phyloP scores from a whole-genome alignment of 2,329 filamentous ascomycete genomes.

The Cercospora sojina region DNA sequence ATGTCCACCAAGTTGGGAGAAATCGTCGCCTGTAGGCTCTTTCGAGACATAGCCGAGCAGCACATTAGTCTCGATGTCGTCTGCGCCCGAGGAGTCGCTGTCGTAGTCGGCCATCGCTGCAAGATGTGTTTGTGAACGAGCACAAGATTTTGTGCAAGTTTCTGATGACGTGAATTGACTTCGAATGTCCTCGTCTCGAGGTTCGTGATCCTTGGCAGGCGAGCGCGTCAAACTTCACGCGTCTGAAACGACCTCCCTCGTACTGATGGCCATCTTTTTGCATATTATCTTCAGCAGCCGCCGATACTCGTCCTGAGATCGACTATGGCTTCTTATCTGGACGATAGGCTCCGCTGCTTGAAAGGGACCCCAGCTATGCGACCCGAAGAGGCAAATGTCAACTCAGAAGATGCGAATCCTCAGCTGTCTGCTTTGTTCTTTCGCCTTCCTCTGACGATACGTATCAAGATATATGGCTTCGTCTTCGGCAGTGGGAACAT shows the following conservation, averaged over 20 bases:
- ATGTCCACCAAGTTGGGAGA: constrained; percentile 83
- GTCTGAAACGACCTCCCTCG: background rate
- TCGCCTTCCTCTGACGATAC: background rate
- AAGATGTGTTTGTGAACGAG: background rate
- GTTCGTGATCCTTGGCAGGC: background rate
- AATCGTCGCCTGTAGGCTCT: constrained; percentile 74
- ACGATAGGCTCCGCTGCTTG: background rate
- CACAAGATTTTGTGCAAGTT: constrained; percentile 7
- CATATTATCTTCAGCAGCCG: no score
- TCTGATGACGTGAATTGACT: constrained; percentile 7
- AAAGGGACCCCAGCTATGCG: background rate
- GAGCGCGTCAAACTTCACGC: background rate
- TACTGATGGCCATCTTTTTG: no score
- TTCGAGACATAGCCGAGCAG: constrained; percentile 85
- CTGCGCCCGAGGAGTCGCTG: constrained; percentile 74
- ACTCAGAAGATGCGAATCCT: background rate
- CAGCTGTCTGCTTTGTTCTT: background rate
- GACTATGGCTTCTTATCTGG: background rate
- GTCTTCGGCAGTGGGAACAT: constrained; percentile 5
- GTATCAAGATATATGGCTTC: background rate
- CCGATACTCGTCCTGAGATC: no score
- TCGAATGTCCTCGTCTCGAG: background rate
- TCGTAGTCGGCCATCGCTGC: constrained; percentile 64
- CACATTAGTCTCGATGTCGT: constrained; percentile 79
- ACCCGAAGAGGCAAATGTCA: background rate